phyloP scores from a whole-genome alignment of 2,329 filamentous ascomycete genomes.

The Didymella exigua region DNA sequence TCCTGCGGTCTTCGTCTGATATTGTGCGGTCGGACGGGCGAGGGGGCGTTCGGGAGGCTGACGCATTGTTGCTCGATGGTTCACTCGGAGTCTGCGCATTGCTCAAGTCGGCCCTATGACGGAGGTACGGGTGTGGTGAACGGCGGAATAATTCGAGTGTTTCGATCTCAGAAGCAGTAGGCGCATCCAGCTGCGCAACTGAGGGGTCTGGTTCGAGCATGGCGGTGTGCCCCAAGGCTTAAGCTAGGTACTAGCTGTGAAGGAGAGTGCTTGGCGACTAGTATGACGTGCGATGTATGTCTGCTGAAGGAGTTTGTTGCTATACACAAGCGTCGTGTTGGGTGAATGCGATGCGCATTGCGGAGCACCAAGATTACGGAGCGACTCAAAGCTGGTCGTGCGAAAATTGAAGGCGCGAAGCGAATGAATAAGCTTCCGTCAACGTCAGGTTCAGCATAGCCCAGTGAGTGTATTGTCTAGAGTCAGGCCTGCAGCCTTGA shows the following conservation, averaged over 20 bases:
- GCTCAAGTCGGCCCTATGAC: conserved; percentile 36
- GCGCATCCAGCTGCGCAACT: conserved; percentile 28
- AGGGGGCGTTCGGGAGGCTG: conserved; percentile 22
- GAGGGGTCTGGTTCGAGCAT: conserved; percentile 24
- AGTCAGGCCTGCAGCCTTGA: conserved; percentile 23
- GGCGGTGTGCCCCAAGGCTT: conserved; percentile 12
- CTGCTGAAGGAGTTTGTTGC: conserved; percentile 1
- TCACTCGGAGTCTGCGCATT: conserved; percentile 24
- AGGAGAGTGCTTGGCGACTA: not conserved
- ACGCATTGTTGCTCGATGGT: conserved; percentile 25
- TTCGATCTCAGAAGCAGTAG: conserved; percentile 32
- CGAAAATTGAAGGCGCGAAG: not conserved
- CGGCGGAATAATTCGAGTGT: conserved; percentile 45
- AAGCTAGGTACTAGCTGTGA: conserved; percentile 6
- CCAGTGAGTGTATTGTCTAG: conserved; percentile 16
- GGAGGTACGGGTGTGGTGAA: conserved; percentile 48
- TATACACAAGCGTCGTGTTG: conserved; percentile 18
- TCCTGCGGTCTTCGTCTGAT: conserved; percentile 36
- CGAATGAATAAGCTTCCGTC: conserved; percentile 6
- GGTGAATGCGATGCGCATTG: conserved; percentile 20
- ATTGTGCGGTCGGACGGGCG: conserved; percentile 25
- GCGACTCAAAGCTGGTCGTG: conserved; percentile 18
- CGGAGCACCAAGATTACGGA: conserved; percentile 3
- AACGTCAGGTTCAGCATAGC: conserved; percentile 23
- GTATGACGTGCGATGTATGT: not conserved